These are phyloP conservation scores for Xanthoceras sorbifolium DNA, from an alignment of 345 rosid species.

Conservation along the genomic window DNA sequence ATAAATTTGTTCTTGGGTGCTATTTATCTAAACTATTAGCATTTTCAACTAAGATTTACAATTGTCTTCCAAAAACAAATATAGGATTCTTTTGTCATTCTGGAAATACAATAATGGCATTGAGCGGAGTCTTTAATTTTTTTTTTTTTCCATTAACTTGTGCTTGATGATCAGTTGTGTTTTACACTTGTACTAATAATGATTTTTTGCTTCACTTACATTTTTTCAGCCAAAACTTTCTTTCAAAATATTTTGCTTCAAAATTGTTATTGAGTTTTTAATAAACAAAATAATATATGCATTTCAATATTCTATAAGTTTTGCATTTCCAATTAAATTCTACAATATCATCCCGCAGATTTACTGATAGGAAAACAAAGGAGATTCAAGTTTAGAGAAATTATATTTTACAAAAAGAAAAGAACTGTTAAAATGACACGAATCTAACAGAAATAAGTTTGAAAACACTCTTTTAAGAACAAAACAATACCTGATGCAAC, in stretches of 20 bases:
- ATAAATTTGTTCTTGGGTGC: background rate
- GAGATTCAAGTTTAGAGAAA: background rate
- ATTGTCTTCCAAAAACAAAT: background rate
- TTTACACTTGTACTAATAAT: background rate
- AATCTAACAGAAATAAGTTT: background rate
- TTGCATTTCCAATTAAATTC: background rate
- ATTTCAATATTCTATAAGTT: background rate
- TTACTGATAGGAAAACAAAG: background rate
- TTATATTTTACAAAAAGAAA: background rate
- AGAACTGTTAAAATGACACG: background rate
- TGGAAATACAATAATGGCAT: background rate
- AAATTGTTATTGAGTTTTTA: background rate
- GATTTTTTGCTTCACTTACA: background rate
- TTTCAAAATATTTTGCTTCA: background rate
- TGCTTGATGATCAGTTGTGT: background rate
- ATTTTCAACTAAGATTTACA: background rate
- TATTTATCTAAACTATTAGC: background rate
- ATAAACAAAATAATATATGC: background rate
- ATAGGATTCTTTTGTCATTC: background rate
- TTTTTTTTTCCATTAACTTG: background rate
- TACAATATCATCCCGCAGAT: background rate
- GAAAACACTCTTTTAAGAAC: slow-evolving; percentile 2
- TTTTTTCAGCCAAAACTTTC: background rate
- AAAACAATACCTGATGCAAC: slow-evolving; percentile 72
- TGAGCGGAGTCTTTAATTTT: background rate